Evolutionary conservation across 768 basidiomycete genomes (phyloP), one percentile per base, ranked within the genome.

Genomic region (Filobasidium floriforme): DNA sequence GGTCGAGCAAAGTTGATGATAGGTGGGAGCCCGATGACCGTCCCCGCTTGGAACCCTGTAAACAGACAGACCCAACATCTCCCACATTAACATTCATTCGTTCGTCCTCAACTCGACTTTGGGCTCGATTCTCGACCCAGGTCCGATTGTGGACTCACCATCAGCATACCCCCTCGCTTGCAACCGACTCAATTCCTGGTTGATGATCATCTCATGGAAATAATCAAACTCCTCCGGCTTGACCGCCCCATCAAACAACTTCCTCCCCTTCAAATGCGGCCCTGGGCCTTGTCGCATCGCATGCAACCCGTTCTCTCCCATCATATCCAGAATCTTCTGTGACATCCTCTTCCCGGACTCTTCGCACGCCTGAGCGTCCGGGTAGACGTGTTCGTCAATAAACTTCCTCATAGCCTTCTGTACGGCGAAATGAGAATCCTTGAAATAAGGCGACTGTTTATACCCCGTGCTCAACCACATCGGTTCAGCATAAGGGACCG

Each of bases 211-310:
- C 84, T 90, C 77, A 62, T 92, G 90, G 84, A 93, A 94, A 74
- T 89, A 90, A 76, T 93, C 89, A 72, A 89, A 93, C 77, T 92
- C 87, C 75, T 90, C 89, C 0, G 89, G 88, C 69, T 85, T 84
- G 22, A 92, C 86, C 28, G 87, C 73, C 3, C 88, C 91, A 65
- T 82, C 83, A 82, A 90, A 85, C 1, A 94, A 81, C 7, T 80
- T 83, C n/a, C 83, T 81, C 1, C 93, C 93, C 76, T 89, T 83
- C 51, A 93, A 80, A 72, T 92, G 91, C 72, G 88, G 89, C 41
- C 89, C 90, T 0, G 93, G 93, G 18, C 94, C 94, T 80, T 93
- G 82, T 24, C 89, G 83, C 90, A 96, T 94, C 15, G 90, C 89
- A 75, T 90, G 89, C 22, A 97, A 63, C 72, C 91, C 86, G 37